Percentiles rank a stretch among this genome's conserved stretches.
Evolutionary conservation across 345 rosid species (phyloP).

Genomic region (Eucalyptus grandis): DNA sequence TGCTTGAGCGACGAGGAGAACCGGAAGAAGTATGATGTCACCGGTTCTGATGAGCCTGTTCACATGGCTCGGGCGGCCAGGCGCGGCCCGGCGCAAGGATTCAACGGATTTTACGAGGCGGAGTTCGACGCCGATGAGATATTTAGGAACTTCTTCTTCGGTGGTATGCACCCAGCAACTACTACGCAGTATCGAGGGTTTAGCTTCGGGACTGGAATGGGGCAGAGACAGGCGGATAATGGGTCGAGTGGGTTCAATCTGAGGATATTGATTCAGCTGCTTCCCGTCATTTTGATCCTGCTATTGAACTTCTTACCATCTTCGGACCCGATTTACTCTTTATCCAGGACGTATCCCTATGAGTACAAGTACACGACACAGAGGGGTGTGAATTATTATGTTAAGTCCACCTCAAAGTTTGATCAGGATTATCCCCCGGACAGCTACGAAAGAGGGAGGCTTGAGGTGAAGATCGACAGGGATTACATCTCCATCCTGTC

Average conservation of each 20-base stretch:
- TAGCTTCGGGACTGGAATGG: conserved; percentile 57
- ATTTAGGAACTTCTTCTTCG: conserved; percentile 86
- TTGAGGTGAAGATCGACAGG: conserved; percentile 62
- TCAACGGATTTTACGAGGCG: conserved; percentile 52
- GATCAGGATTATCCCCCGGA: conserved; percentile 61
- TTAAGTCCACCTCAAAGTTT: conserved; percentile 57
- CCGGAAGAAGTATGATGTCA: conserved; percentile 57
- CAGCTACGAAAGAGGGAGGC: conserved; percentile 24
- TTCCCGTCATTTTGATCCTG: conserved; percentile 67
- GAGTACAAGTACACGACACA: conserved; percentile 58
- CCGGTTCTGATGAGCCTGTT: conserved; percentile 73
- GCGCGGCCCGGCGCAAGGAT: conserved; percentile 19
- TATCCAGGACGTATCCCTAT: conserved; percentile 67
- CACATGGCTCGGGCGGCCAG: conserved; percentile 32
- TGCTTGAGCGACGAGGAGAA: conserved; percentile 71
- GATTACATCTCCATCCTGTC: conserved; percentile 60
- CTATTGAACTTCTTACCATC: conserved; percentile 72
- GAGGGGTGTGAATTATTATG: conserved; percentile 74
- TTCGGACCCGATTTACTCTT: conserved; percentile 54
- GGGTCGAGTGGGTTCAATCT: conserved; percentile 52
- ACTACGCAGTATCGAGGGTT: conserved; percentile 64
- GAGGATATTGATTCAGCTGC: conserved; percentile 57
- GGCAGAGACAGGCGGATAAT: conserved; percentile 36
- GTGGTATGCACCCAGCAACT: conserved; percentile 66
- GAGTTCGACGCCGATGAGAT: conserved; percentile 92